Conservation (phyloP, 106 monocot genomes). For the Iris macrosiphon region DNA sequence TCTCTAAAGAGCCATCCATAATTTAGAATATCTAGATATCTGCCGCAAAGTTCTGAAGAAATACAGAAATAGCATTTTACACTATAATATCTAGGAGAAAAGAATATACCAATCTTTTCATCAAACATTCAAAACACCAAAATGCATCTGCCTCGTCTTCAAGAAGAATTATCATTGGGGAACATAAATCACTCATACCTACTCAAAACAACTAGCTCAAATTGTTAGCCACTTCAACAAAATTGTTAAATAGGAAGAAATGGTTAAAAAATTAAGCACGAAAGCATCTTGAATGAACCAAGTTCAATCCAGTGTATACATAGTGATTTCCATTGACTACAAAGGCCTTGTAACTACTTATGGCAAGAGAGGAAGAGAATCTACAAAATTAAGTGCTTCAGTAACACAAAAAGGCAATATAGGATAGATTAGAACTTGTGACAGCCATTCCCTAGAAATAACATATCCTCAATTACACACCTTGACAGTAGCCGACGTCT, state of each 20-base stretch:
- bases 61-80: background rate
- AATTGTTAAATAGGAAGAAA: background rate
- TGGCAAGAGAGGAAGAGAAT: background rate
- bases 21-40: background rate
- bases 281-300: background rate
- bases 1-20: too few species aligned
- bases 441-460: background rate
- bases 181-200: conserved; percentile 99
- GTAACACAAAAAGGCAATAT: background rate
- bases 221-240: background rate
- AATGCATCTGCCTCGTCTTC: conserved; percentile 97
- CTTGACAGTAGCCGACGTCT: conserved; percentile 83
- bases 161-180: conserved; percentile 90
- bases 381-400: background rate
- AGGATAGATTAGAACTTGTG: background rate
- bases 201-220: conserved; percentile 7
- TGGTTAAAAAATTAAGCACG: background rate
- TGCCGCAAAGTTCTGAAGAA: background rate
- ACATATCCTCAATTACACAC: conserved; percentile 16
- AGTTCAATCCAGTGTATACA: background rate
- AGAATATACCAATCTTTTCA: conserved; percentile 79
- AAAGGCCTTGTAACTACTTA: background rate
- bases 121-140: conserved; percentile 94
- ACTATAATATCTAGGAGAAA: background rate
- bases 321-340: background rate